Evolutionary conservation across 306 rosid genomes (phyloP).

Genomic region (Casuarina cunninghamiana): DNA sequence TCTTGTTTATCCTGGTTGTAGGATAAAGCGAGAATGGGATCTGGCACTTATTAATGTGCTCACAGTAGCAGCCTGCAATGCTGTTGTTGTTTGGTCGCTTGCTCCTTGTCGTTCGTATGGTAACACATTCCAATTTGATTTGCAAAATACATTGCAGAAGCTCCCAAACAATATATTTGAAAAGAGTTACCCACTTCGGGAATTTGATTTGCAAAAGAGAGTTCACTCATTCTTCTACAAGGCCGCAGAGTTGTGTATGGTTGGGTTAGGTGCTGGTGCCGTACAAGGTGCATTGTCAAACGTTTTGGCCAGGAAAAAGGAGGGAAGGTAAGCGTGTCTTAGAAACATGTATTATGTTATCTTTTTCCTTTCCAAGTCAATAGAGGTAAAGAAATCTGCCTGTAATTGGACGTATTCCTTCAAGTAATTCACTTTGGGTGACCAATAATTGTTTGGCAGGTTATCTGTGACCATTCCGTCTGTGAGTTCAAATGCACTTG

Average conservation of each 20-base stretch:
- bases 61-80: constrained; percentile 94
- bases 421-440: constrained; percentile 9
- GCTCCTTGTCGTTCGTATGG: constrained; percentile 99
- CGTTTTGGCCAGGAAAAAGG: constrained; percentile 69
- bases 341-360: constrained; percentile 9
- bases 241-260: constrained; percentile 99
- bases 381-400: constrained; percentile 3
- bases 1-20: constrained; percentile 35
- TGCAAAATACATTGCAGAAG: constrained; percentile 97
- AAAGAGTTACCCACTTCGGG: constrained; percentile 89
- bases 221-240: constrained; percentile 85
- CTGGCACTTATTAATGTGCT: constrained; percentile 91
- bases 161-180: constrained; percentile 98
- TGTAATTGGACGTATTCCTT: constrained; percentile 19
- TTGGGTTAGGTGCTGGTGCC: constrained; percentile 88
- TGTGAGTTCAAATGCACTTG: constrained; percentile 80
- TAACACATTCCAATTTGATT: constrained; percentile 83
- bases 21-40: constrained; percentile 99
- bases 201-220: constrained; percentile 88
- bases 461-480: constrained; percentile 87
- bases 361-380: constrained; percentile 9
- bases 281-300: constrained; percentile 81
- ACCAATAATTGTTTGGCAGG: constrained; percentile 45
- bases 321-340: constrained; percentile 62
- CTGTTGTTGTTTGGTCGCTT: constrained; percentile 96